phyloP scores from a whole-genome alignment of 495 filamentous ascomycete genomes.

The Tuber calosporum region DNA sequence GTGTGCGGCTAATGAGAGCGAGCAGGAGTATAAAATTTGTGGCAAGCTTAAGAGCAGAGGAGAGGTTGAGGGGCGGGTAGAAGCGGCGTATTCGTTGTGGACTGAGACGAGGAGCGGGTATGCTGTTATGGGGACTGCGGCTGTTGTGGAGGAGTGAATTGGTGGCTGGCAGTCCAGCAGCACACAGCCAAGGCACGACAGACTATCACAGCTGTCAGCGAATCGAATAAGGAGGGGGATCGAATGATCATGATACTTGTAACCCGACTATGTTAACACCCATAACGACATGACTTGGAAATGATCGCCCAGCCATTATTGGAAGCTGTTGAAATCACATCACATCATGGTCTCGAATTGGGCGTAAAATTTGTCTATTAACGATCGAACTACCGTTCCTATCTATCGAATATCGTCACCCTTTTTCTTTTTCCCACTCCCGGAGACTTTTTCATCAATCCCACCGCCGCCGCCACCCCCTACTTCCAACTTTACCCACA shows the following conservation, averaged over 20 bases:
- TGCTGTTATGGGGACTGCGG: constrained; percentile 36
- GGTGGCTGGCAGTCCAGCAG: not conserved
- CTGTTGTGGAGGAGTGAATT: constrained; percentile 30
- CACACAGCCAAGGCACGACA: not conserved
- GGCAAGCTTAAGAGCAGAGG: constrained; percentile 22
- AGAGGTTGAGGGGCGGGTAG: constrained; percentile 2
- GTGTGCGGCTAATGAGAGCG: not conserved
- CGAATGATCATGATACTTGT: not conserved
- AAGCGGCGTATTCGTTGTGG: constrained; percentile 39
- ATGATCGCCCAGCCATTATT: not conserved
- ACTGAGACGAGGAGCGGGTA: constrained; percentile 39
- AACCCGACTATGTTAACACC: not conserved
- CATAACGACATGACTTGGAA: not conserved
- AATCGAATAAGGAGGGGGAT: not conserved
- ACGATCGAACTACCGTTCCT: not conserved
- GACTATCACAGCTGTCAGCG: not conserved
- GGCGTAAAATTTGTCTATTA: constrained; percentile 2
- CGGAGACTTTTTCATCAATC: not conserved
- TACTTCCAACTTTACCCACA: not conserved
- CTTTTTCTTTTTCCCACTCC: not conserved
- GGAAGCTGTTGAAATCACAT: not conserved
- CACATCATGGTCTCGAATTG: not conserved
- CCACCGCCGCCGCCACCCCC: not conserved
- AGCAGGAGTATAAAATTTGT: constrained; percentile 38
- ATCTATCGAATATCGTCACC: not conserved